These are phyloP conservation scores for Cornus florida DNA, from an alignment of 148 eudicot genomes.

Conservation along the genomic window DNA sequence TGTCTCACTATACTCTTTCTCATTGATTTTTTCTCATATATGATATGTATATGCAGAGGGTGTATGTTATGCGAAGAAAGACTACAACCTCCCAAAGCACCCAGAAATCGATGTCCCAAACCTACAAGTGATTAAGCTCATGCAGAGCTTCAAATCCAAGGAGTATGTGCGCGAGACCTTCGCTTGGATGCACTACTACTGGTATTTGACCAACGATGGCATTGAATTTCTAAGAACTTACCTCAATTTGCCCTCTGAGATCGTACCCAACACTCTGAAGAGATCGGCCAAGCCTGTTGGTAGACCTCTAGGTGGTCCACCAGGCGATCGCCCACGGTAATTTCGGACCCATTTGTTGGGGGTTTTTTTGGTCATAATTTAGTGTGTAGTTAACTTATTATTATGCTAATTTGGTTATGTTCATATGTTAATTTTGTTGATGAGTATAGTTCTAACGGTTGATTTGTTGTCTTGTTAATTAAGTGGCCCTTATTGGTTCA, in stretches of 20 bases:
- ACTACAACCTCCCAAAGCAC: conserved; percentile 32
- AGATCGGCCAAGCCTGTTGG: conserved; percentile 68
- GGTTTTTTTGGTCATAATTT: background rate
- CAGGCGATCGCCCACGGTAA: conserved; percentile 91
- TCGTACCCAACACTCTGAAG: conserved; percentile 87
- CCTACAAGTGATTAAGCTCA: conserved; percentile 32
- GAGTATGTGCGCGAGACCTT: conserved; percentile 88
- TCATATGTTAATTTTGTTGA: no score
- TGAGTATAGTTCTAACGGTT: no score
- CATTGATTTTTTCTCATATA: background rate
- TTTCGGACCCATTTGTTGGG: background rate
- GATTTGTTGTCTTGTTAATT: no score
- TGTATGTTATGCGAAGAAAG: conserved; percentile 32
- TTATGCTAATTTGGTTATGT: no score
- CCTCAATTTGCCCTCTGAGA: conserved; percentile 91
- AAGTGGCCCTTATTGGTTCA: no score
- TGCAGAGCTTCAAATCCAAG: conserved; percentile 65
- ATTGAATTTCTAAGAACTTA: conserved; percentile 89
- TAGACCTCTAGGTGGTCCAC: conserved; percentile 54
- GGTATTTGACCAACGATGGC: conserved; percentile 87
- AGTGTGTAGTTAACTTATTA: no score
- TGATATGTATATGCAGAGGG: conserved; percentile 20
- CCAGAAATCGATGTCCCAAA: conserved; percentile 36
- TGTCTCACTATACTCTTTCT: background rate
- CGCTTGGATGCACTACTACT: conserved; percentile 96